Evolutionary conservation across 2,329 filamentous ascomycete genomes (phyloP), one percentile per base, ranked within the genome.

Genomic region (Capronia coronata): DNA sequence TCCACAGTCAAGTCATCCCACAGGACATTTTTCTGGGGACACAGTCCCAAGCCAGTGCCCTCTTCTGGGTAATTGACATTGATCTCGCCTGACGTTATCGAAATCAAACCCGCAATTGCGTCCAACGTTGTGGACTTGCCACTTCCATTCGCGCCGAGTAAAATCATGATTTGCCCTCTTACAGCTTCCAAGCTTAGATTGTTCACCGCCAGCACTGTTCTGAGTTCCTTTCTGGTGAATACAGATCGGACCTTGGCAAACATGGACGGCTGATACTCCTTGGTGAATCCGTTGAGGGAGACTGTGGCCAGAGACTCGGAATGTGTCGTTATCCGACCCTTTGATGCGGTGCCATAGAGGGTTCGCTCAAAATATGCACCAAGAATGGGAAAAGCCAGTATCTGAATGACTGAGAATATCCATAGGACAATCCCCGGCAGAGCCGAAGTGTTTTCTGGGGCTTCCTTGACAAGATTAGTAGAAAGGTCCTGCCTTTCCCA

Each of bases 101-200:
- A 85, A 59, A 84, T 87, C 43, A 91, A 77, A 2, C 90, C 90
- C 9, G 88, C 86, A 56, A 96, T 90, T 4, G 86, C 84, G 62
- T 95, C 87, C 2, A 96, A 75, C 0, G 89, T 94, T 0, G 90
- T 95, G 46, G 83, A 89, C 66, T 96, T 96, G 29, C 90, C 90
- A 59, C 83, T 88, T 14, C 90, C 90, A 63, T 96, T 96, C 4
- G 89, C 87, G 30, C 90, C 90, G 0, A 96, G 76, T 0, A 96
- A 73, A 1, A 90, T 86, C 63, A 94, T 77, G 45, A 96, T 94
- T 60, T 94, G 84, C 1, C 90, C 90, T 55, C 82, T 79, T 2
- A 79, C 75, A 2, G 87, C 86, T 14, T 78, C 76, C 41, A 96
- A 72, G 44, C 76, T 84, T 30, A 96, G 71, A 34, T 82, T 73